These are phyloP conservation scores for Plasmodium malariae DNA, from an alignment of 169 alveolate genomes.

Conservation along the genomic window DNA sequence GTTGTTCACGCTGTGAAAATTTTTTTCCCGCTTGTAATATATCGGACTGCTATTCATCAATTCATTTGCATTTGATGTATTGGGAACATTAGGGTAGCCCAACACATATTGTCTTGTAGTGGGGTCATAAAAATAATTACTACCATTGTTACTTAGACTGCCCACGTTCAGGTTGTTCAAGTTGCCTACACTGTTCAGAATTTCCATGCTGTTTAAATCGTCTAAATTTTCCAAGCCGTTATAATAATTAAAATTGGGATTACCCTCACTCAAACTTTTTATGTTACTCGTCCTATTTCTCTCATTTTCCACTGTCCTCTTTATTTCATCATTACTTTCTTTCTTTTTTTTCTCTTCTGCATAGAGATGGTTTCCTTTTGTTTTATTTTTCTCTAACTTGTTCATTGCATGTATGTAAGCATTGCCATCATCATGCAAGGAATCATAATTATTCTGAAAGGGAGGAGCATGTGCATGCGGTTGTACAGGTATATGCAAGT, in stretches of 20 bases:
- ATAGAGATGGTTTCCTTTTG: not conserved
- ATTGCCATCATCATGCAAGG: no score
- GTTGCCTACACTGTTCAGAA: not conserved
- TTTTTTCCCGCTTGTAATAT: not conserved
- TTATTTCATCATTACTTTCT: not conserved
- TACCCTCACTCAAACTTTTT: slow-evolving; percentile 1
- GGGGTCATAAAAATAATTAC: not conserved
- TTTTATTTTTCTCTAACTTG: not conserved
- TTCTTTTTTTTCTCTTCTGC: not conserved
- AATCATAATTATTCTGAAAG: no score
- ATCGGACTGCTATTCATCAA: not conserved
- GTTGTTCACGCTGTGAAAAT: not conserved
- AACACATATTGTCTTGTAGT: not conserved
- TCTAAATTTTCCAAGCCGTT: not conserved
- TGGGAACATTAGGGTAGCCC: not conserved
- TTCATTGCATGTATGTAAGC: not conserved
- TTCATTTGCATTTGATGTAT: not conserved
- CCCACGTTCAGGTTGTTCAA: not conserved
- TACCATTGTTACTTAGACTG: not conserved
- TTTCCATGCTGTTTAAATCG: not conserved
- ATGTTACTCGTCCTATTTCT: not conserved
- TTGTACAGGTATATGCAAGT: no score
- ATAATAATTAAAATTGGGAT: not conserved
- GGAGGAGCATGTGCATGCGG: no score
- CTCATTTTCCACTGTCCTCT: not conserved